These are phyloP conservation scores for Mycena kentingensis DNA, from an alignment of 768 basidiomycete species.

Conservation along the genomic window DNA sequence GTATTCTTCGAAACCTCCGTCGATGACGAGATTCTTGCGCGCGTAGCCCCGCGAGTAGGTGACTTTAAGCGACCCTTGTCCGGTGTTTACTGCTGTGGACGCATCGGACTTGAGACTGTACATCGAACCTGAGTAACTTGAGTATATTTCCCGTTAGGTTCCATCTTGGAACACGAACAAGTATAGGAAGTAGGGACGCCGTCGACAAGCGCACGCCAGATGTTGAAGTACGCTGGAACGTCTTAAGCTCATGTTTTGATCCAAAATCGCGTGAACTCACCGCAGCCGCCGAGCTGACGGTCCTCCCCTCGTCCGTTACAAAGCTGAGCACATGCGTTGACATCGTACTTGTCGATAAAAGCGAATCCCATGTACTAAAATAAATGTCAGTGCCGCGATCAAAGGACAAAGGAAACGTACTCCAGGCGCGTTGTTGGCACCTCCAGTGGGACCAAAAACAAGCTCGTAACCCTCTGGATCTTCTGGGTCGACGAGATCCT, in stretches of 20 bases:
- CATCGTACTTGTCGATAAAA: constrained; percentile 50
- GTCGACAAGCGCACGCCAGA: constrained; percentile 52
- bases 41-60: constrained; percentile 50
- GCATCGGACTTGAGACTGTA: constrained; percentile 46
- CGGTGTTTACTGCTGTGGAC: constrained; percentile 48
- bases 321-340: constrained; percentile 44
- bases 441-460: constrained; percentile 46
- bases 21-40: constrained; percentile 40
- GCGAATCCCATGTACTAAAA: constrained; percentile 54
- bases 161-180: too few species aligned
- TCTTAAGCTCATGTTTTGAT: neutral
- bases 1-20: constrained; percentile 49
- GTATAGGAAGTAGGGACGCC: constrained; percentile 51
- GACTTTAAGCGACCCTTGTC: constrained; percentile 47
- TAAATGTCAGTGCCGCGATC: constrained; percentile 6
- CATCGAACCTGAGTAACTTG: too few species aligned
- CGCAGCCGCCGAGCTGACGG: constrained; percentile 43
- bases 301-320: constrained; percentile 48
- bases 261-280: neutral
- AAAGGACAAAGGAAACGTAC: constrained; percentile 28
- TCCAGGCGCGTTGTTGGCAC: constrained; percentile 49
- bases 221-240: constrained; percentile 46
- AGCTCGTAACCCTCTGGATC: constrained; percentile 47
- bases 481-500: constrained; percentile 40
- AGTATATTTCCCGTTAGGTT: too few species aligned